Conservation (phyloP, 495 filamentous ascomycete genomes). For the Hypoxylon perforatum region DNA sequence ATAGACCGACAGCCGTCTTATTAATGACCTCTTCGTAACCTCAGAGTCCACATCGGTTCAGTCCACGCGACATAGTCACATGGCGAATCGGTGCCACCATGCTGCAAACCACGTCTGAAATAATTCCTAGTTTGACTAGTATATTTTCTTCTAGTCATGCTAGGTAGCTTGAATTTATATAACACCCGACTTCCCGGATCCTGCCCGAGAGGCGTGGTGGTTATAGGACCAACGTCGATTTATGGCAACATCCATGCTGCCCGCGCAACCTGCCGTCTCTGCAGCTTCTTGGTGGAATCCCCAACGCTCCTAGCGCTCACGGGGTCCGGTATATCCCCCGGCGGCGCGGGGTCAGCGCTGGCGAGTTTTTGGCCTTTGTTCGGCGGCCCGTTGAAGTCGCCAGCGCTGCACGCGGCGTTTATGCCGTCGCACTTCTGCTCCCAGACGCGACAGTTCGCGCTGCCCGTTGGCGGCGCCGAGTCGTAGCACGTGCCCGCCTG, state of each 20-base stretch:
- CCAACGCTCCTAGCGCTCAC: slow-evolving; percentile 13
- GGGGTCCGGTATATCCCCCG: slow-evolving; percentile 28
- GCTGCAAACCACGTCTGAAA: too few relatives aligned
- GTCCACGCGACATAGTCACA: not conserved
- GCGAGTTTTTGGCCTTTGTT: slow-evolving; percentile 59
- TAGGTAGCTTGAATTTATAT: not conserved
- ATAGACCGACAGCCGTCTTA: slow-evolving; percentile 39
- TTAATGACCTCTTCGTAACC: not conserved
- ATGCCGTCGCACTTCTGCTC: slow-evolving; percentile 68
- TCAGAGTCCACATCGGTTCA: slow-evolving; percentile 7
- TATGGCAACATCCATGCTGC: slow-evolving; percentile 3
- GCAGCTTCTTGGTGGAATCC: not conserved
- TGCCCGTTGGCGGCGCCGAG: slow-evolving; percentile 66
- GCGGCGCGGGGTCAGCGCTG: slow-evolving; percentile 26
- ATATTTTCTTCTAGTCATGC: not conserved
- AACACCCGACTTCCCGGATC: slow-evolving; percentile 1
- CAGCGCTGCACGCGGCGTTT: slow-evolving; percentile 57
- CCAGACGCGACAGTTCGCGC: slow-evolving; percentile 67
- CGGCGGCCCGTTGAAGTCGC: slow-evolving; percentile 68
- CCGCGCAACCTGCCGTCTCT: slow-evolving; percentile 11
- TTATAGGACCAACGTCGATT: not conserved
- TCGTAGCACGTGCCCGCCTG: slow-evolving; percentile 69
- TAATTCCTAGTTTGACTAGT: not conserved
- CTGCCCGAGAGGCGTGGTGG: not conserved
- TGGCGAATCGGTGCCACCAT: too few relatives aligned